phyloP scores from a whole-genome alignment of 208 protist species.

The Leishmania turanica region DNA sequence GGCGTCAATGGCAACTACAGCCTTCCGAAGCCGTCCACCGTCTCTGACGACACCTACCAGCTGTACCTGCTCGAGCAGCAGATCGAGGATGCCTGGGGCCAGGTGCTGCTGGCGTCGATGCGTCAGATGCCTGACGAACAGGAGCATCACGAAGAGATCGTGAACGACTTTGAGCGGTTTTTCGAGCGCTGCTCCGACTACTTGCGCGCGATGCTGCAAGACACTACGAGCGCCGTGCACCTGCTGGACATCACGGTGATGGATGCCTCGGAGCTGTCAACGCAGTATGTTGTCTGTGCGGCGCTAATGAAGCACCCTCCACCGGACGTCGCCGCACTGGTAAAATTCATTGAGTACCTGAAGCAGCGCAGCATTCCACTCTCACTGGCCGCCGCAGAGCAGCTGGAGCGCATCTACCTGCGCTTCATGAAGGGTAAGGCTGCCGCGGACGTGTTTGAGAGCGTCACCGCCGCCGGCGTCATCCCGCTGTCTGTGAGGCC shows the following conservation, averaged over 20 bases:
- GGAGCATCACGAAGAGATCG: conserved; percentile 70
- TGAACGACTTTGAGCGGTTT: conserved; percentile 64
- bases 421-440: conserved; percentile 77
- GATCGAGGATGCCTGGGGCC: conserved; percentile 65
- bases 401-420: conserved; percentile 67
- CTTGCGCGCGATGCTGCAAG: conserved; percentile 49
- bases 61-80: conserved; percentile 34
- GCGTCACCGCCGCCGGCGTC: conserved; percentile 60
- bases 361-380: conserved; percentile 43
- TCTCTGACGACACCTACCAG: conserved; percentile 23
- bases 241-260: conserved; percentile 34
- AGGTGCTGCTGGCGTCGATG: conserved; percentile 57
- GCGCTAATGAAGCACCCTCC: conserved; percentile 63
- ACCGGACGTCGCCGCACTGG: conserved; percentile 35
- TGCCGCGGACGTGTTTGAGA: conserved; percentile 61
- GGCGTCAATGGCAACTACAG: conserved; percentile 33
- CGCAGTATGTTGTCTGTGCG: conserved; percentile 48
- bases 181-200: conserved; percentile 69
- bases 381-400: conserved; percentile 40
- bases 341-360: conserved; percentile 52
- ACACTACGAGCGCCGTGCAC: conserved; percentile 40
- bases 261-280: conserved; percentile 29
- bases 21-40: conserved; percentile 19
- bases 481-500: conserved; percentile 67
- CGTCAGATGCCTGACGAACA: conserved; percentile 54